Conservation (phyloP, 1,139 yeast species). For the Pneumocystis murina region DNA sequence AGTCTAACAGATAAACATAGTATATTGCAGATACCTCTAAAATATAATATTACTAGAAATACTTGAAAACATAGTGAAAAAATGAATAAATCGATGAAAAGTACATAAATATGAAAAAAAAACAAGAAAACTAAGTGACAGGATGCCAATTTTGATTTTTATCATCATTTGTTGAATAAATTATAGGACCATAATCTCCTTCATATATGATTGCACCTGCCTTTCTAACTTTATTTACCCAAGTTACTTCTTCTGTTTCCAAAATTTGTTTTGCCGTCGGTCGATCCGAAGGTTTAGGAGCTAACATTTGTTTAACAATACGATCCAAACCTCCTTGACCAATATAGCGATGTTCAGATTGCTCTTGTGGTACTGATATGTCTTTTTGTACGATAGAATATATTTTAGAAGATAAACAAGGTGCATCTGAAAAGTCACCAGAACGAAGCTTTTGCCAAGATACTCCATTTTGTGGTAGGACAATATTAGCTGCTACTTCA, state of each 20-base stretch:
- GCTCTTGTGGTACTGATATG: not conserved
- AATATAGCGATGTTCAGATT: constrained; percentile 5
- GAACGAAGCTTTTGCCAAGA: constrained; percentile 94
- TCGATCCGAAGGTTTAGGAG: constrained; percentile 69
- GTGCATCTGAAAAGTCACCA: constrained; percentile 83
- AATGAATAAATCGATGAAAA: not conserved
- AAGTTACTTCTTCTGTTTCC: constrained; percentile 53
- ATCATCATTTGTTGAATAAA: constrained; percentile 20
- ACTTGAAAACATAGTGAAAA: not conserved
- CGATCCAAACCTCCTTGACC: constrained; percentile 42
- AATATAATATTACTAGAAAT: not conserved
- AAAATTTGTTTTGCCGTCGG: constrained; percentile 64
- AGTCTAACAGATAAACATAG: not conserved
- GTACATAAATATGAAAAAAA: not conserved
- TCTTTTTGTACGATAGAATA: not conserved
- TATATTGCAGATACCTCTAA: not conserved
- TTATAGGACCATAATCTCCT: constrained; percentile 85
- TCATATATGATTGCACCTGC: constrained; percentile 94
- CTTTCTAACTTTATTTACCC: constrained; percentile 68
- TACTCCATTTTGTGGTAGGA: constrained; percentile 88
- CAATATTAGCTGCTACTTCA: constrained; percentile 90
- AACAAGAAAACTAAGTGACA: not conserved
- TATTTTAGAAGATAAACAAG: not conserved
- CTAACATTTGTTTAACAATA: constrained; percentile 76
- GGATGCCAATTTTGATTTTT: not conserved